Base-by-base conservation (phyloP, 805 yeast species). In the Metschnikowia corniflorae region DNA sequence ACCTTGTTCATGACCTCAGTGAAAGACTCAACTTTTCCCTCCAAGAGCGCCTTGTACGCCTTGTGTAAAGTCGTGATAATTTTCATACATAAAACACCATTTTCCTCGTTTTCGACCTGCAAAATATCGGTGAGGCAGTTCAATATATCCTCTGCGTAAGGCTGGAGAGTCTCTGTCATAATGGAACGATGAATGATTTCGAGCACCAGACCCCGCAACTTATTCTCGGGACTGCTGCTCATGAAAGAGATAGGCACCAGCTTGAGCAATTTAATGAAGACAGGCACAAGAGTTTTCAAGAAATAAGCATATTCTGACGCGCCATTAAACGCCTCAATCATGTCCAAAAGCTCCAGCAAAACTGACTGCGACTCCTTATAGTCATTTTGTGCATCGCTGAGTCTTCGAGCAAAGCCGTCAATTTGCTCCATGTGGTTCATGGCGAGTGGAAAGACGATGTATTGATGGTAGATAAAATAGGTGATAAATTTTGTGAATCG, bases 21-120 rank as follows among this genome's bases (percentile, higher is more conserved):
- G 49, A 93, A 94, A 2, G 82, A 80, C 43, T 76, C 81, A 2
- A 91, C 95, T 47, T 81, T 79, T 13, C 78, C 88, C 13, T 73
- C 67, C 35, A 89, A 63, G 16, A 70, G 65, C 10, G 71, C 55
- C 63, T 86, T 91, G 65, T 84, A 91, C 2, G 89, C 77, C 57
- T 93, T 84, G 64, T 89, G 96, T 31, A 91, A 64, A 20, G 83
- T 76, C 13, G 97, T 86, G 33, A 89, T 71, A 37, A 87, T 81
- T 55, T 86, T 88, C 83, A 93, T 79, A 58, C 95, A 83, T 34
- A 87, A 69, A 1, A 88, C 86, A 33, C 97, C 97, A 57, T 93
- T 93, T 43, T 89, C 97, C 59, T 94, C 99, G 57, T 93, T 93
- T 54, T 94, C 99, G 12, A 65, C 69, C 14, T 74, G 77, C 40